Base-by-base conservation (phyloP, 306 rosid species). In the Dalbergia cochinchinensis region DNA sequence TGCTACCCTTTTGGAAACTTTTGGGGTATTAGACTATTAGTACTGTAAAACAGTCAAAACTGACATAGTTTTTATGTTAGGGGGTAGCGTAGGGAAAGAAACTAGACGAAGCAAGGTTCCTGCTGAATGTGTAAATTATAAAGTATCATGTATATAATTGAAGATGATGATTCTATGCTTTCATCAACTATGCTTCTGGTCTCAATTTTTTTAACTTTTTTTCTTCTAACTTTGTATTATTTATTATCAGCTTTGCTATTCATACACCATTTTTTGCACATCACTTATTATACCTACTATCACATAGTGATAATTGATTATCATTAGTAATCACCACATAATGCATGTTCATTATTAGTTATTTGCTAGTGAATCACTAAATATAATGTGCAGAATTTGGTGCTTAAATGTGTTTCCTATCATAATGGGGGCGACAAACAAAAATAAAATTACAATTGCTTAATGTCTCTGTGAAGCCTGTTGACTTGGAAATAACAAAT, bases 51-150 rank as follows among this genome's bases (percentile, higher is more conserved):
- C 54, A 63, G 12, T 74, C 62, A 80, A 39, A 55, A 45, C 16
- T 80, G 64, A 61, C 62, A 8, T 33, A 31, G 62, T 81, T 75
- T 81, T 75, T 61, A 51, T 67, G 77, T 74, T 84, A 71, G 20
- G 72, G 31, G 54, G 48, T 71, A 63, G 80, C 44, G 18, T 78
- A 78, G 62, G 54, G 45, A 65, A 51, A 55, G 41, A 65, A 74
- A 63, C 22, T 69, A 64, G 73, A 51, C 55, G 47, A 71, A 60
- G 74, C 74, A 57, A 74, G 74, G 8, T 58, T 83, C 44, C 62
- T 35, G 79, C 65, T 61, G 34, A 59, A 74, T 81, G 41, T 85
- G 82, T 88, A 81, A 60, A 72, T 58, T 71, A 69, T 59, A 72
- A 44, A 73, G 22, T 63, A 76, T 68, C 16, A 65, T 78, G 58